These are phyloP conservation scores for Astraeus odoratus DNA, from an alignment of 768 basidiomycete genomes.

Conservation along the genomic window DNA sequence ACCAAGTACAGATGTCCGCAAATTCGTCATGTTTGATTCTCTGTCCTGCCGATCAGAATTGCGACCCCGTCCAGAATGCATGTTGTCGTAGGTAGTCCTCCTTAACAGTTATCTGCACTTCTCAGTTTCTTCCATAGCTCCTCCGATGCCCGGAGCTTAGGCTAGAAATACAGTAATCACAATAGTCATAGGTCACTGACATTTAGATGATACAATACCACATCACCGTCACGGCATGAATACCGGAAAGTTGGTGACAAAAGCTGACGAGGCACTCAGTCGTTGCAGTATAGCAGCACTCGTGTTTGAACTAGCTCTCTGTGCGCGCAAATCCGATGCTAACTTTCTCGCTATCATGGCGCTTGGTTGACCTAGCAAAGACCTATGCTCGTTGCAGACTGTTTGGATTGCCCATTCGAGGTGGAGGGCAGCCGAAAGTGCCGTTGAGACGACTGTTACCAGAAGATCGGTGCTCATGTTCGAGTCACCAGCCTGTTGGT, in stretches of 20 bases:
- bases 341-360: conserved; percentile 58
- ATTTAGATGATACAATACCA: not conserved
- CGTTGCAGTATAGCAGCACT: conserved; percentile 51
- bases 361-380: conserved; percentile 56
- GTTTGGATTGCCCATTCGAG: conserved; percentile 62
- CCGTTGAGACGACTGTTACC: conserved; percentile 56
- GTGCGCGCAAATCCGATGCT: conserved; percentile 52
- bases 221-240: conserved; percentile 32
- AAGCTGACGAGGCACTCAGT: conserved; percentile 53
- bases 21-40: conserved; percentile 62
- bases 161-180: conserved; percentile 28
- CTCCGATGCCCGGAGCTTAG: conserved; percentile 39
- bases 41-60: conserved; percentile 64
- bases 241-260: conserved; percentile 69
- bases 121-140: conserved; percentile 30
- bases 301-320: conserved; percentile 41
- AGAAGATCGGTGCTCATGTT: conserved; percentile 55
- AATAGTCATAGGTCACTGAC: conserved; percentile 6
- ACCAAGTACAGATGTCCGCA: conserved; percentile 34
- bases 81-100: conserved; percentile 63
- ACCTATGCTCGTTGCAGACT: conserved; percentile 41
- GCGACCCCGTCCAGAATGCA: conserved; percentile 61
- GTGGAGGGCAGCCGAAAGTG: conserved; percentile 61
- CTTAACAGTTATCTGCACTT: not conserved
- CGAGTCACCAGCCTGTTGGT: conserved; percentile 48